A percentile compares a stretch with the other conserved stretches of the same genome.
These are phyloP conservation scores for Psilocybe sp. DNA, from an alignment of 768 basidiomycete genomes.

Conservation along the genomic window DNA sequence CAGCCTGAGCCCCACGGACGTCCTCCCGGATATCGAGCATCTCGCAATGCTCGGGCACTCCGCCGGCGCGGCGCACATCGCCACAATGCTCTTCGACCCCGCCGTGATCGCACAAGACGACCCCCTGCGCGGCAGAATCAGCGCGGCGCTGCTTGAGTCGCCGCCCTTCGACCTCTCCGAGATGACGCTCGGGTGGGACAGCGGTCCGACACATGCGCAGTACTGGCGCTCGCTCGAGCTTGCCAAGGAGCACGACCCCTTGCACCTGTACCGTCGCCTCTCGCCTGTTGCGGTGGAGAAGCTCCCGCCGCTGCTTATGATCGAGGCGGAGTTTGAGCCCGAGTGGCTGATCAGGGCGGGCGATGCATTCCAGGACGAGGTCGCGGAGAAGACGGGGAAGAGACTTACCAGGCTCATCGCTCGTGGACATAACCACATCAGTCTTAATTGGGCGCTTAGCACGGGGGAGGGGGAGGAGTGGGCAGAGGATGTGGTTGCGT, in stretches of 20 bases:
- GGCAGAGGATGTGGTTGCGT: slow-evolving; percentile 45
- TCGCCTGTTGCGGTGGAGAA: slow-evolving; percentile 28
- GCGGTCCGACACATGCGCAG: slow-evolving; percentile 27
- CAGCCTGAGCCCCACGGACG: slow-evolving; percentile 24
- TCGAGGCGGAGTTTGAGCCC: slow-evolving; percentile 55
- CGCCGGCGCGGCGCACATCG: slow-evolving; percentile 52
- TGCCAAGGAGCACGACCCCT: slow-evolving; percentile 35
- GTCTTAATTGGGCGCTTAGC: slow-evolving; percentile 44
- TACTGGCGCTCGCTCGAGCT: slow-evolving; percentile 39
- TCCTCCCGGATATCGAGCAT: slow-evolving; percentile 34
- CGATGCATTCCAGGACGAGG: slow-evolving; percentile 33
- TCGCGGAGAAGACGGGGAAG: slow-evolving; percentile 33
- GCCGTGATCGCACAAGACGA: slow-evolving; percentile 28
- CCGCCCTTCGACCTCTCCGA: slow-evolving; percentile 40
- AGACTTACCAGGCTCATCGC: slow-evolving; percentile 35
- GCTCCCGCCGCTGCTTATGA: slow-evolving; percentile 46
- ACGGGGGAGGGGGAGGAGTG: slow-evolving; percentile 63
- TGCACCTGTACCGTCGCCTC: slow-evolving; percentile 36
- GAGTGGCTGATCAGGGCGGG: slow-evolving; percentile 35
- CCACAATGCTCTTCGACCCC: slow-evolving; percentile 40
- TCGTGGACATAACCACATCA: slow-evolving; percentile 63
- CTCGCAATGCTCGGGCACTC: slow-evolving; percentile 61
- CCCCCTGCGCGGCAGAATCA: slow-evolving; percentile 32
- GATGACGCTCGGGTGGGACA: slow-evolving; percentile 18
- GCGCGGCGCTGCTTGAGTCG: slow-evolving; percentile 43